These are phyloP conservation scores for Haematococcus lacustris DNA, from an alignment of 139 green algal species.

Conservation along the genomic window DNA sequence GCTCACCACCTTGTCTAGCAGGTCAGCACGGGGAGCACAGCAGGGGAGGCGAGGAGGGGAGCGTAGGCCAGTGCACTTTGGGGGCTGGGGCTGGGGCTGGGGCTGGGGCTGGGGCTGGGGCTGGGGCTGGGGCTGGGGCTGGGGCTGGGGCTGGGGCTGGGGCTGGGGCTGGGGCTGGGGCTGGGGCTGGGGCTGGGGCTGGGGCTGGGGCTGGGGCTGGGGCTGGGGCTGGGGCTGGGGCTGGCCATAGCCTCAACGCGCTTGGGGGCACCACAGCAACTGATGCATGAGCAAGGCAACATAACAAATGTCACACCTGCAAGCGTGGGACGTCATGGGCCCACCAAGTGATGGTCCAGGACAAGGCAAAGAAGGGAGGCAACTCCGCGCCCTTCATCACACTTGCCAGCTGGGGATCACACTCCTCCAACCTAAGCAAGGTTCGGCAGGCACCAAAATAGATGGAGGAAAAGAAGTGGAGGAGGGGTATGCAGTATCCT, in stretches of 20 bases:
- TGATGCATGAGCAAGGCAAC: neutral
- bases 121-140: too few relatives aligned
- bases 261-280: neutral
- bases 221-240: neutral
- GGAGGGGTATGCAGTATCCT: neutral
- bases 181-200: too few relatives aligned
- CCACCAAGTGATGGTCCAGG: constrained; percentile 86
- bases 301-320: constrained; percentile 13
- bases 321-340: constrained; percentile 60
- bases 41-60: too few relatives aligned
- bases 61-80: too few relatives aligned
- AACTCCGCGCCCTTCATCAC: constrained; percentile 35
- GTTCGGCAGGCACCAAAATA: constrained; percentile 15
- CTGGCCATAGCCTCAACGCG: neutral
- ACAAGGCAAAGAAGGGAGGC: constrained; percentile 61
- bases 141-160: too few relatives aligned
- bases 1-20: neutral
- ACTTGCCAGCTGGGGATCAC: constrained; percentile 29
- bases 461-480: neutral
- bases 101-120: too few relatives aligned
- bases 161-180: too few relatives aligned
- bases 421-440: constrained; percentile 47
- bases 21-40: neutral
- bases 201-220: too few relatives aligned
- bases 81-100: too few relatives aligned